phyloP scores from a whole-genome alignment of 345 rosid genomes.

The Gynandropsis gynandra region DNA sequence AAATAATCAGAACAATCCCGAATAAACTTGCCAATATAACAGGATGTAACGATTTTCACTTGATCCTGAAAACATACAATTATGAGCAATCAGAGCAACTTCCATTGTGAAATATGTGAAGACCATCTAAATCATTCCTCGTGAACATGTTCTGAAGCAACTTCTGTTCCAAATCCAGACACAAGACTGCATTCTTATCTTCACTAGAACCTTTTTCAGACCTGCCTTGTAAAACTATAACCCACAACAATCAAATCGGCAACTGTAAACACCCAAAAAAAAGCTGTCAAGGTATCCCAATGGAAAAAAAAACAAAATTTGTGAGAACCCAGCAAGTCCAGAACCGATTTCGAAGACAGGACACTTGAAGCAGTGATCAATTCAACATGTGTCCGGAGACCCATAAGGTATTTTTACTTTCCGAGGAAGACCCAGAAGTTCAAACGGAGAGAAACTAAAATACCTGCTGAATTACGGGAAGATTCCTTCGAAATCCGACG shows the following conservation, averaged over 20 bases:
- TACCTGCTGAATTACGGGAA: conserved; percentile 24
- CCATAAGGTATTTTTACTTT: conserved; percentile 20
- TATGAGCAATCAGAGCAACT: too few relatives aligned
- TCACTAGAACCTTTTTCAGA: conserved; percentile 3
- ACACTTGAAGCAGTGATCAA: conserved; percentile 20
- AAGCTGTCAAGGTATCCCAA: too few relatives aligned
- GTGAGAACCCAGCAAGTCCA: conserved; percentile 6
- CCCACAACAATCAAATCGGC: neutral
- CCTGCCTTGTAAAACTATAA: conserved; percentile 10
- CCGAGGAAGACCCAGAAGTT: conserved; percentile 22
- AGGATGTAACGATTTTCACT: too few relatives aligned
- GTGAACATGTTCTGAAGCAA: conserved; percentile 5
- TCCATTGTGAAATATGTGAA: too few relatives aligned
- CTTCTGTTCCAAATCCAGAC: neutral
- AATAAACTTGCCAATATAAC: too few relatives aligned
- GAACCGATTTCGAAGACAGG: conserved; percentile 8
- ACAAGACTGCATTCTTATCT: neutral
- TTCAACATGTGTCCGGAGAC: conserved; percentile 11
- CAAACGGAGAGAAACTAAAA: conserved; percentile 14
- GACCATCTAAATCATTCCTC: conserved; percentile 1
- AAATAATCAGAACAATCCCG: too few relatives aligned
- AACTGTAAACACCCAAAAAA: too few relatives aligned
- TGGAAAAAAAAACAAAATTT: conserved; percentile 4
- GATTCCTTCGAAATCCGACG: conserved; percentile 9
- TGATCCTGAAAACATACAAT: too few relatives aligned